Base-by-base conservation (phyloP, 495 filamentous ascomycete genomes). In the Beverwykella pulmonaria region DNA sequence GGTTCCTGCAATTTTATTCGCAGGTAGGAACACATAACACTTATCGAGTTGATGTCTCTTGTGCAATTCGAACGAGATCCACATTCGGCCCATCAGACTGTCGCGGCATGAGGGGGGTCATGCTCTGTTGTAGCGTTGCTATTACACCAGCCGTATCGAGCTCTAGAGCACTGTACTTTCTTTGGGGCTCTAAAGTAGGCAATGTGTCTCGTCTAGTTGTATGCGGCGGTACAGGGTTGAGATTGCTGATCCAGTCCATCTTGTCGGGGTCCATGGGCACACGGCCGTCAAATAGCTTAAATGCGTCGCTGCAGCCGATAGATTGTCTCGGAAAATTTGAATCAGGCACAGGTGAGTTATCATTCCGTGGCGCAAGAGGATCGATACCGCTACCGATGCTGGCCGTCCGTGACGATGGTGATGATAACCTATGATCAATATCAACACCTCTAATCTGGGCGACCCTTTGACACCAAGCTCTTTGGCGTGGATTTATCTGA, bases 81-180 rank as follows among this genome's bases (percentile, higher is more conserved):
- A 15, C 44, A 25, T 65, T 61, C 14, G 23, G 25, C 8, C 65
- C 69, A 36, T 71, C 69, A 1, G 59, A 61, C 14, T 29, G 14
- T 12, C 69, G 64, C 10, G 69, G 65, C 0, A 34, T 36, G 2
- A 71, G 39, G 1, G 60, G 65, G 1, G n/a, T 34, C 60, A 68
- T 65, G 46, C 46, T 68, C 10, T 68, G 59, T 32, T 57, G 59
- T 41, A 71, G 52, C 17, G 69, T 68, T 27, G 65, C 61, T 19
- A 71, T 71, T 15, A 71, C 61, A 41, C 69, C 55, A 1, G 69
- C 69, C 17, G 65, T 65, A 30, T 71, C 69, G 14, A 71, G 54
- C 34, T 71, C 69, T 14, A 71, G 22, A 15, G 69, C 69, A 47
- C 69, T 71, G 29, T 71, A 71, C 41, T 46, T 56, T 23, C 65